Conservation (phyloP, 352 stramenopile genomes). For the Phytopythium litorale region DNA sequence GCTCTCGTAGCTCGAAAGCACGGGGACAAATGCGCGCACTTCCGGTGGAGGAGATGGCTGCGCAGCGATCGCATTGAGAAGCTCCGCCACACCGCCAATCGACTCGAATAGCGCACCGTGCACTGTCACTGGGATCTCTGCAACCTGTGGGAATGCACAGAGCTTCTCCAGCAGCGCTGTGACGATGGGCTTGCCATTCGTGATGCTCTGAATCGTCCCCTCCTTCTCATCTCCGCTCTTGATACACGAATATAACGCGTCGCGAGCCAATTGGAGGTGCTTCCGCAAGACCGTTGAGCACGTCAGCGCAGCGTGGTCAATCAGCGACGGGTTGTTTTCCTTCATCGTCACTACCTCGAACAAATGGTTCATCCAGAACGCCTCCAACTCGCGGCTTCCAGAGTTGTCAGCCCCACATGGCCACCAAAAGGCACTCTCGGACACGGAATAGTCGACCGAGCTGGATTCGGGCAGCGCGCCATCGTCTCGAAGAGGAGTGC, state of each 20-base stretch:
- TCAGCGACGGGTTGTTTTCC: constrained; percentile 42
- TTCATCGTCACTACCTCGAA: constrained; percentile 62
- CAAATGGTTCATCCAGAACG: constrained; percentile 71
- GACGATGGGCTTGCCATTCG: constrained; percentile 49
- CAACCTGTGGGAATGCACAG: constrained; percentile 49
- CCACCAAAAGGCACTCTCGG: constrained; percentile 81
- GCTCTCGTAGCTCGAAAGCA: constrained; percentile 46
- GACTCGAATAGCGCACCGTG: constrained; percentile 82
- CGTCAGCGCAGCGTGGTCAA: constrained; percentile 74
- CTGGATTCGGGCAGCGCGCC: constrained; percentile 67
- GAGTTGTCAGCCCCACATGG: constrained; percentile 36
- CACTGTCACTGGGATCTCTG: constrained; percentile 74
- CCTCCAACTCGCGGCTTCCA: constrained; percentile 20
- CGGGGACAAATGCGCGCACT: constrained; percentile 27
- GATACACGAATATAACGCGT: constrained; percentile 54
- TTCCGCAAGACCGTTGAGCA: constrained; percentile 75
- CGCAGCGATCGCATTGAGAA: constrained; percentile 47
- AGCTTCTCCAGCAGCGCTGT: constrained; percentile 59
- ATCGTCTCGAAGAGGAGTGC: constrained; percentile 35
- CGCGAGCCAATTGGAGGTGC: constrained; percentile 71
- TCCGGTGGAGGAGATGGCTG: constrained; percentile 21
- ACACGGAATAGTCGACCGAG: constrained; percentile 69
- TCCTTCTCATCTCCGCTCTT: constrained; percentile 15
- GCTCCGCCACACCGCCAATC: constrained; percentile 66
- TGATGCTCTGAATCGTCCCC: constrained; percentile 23